Percentiles rank a stretch among this genome's conserved stretches.
phyloP scores from a whole-genome alignment of 306 rosid species.

The Vachellia pachyceras region DNA sequence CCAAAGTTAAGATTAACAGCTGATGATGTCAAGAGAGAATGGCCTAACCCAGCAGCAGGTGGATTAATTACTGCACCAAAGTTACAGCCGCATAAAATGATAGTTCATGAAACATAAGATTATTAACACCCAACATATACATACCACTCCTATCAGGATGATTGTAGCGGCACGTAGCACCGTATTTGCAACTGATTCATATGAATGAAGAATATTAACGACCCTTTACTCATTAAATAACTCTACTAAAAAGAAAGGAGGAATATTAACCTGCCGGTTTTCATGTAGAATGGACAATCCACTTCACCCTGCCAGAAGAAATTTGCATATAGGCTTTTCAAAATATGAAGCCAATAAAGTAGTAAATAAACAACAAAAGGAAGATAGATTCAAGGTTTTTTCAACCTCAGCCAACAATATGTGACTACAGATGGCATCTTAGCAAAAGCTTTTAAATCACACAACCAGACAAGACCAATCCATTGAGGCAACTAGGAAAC shows the following conservation, averaged over 20 bases:
- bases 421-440: conserved; percentile 18
- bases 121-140: conserved; percentile 41
- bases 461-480: conserved; percentile 29
- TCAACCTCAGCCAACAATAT: not conserved
- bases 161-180: conserved; percentile 88
- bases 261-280: conserved; percentile 85
- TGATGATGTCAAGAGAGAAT: conserved; percentile 60
- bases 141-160: conserved; percentile 91
- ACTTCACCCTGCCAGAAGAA: conserved; percentile 82
- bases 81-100: conserved; percentile 31
- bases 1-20: conserved; percentile 75
- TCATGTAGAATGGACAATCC: conserved; percentile 98
- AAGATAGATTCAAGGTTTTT: not conserved
- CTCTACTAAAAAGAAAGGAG: conserved; percentile 13
- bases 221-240: conserved; percentile 38
- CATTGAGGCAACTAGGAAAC: conserved; percentile 10
- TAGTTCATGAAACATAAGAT: conserved; percentile 32
- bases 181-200: conserved; percentile 87
- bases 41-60: conserved; percentile 58
- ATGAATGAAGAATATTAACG: conserved; percentile 42
- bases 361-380: conserved; percentile 3
- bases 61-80: conserved; percentile 66
- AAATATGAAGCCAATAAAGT: conserved; percentile 20
- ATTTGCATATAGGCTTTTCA: conserved; percentile 21
- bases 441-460: conserved; percentile 20